phyloP scores from a whole-genome alignment of 495 filamentous ascomycete species.

The Parmelia sp. region DNA sequence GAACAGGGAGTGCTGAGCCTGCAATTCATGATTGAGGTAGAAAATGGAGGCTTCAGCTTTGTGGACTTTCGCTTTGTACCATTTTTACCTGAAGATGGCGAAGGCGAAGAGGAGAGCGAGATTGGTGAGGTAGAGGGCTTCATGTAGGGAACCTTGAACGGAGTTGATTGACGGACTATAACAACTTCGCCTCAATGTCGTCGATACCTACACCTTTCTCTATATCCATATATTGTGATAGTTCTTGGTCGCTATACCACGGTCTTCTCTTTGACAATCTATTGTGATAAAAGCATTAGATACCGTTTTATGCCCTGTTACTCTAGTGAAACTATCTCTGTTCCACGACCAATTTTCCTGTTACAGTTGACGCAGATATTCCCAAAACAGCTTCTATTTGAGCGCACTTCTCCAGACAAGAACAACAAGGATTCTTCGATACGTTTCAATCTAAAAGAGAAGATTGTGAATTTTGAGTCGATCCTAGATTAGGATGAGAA shows the following conservation, averaged over 20 bases:
- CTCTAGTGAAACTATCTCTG: no score
- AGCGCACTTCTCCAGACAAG: no score
- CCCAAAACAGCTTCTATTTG: no score
- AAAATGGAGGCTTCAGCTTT: slow-evolving; percentile 50
- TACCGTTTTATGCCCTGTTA: no score
- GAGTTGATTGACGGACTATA: background rate
- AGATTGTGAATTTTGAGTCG: no score
- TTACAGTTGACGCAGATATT: no score
- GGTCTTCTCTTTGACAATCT: background rate
- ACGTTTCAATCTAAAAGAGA: no score
- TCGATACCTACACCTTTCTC: background rate
- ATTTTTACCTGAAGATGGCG: slow-evolving; percentile 55
- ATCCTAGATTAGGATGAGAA: no score
- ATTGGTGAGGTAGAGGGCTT: slow-evolving; percentile 29
- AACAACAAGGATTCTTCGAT: no score
- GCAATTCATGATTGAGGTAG: slow-evolving; percentile 87
- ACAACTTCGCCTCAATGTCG: no score
- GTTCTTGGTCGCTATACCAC: background rate
- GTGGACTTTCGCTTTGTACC: slow-evolving; percentile 76
- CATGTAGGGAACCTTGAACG: background rate
- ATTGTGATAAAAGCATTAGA: background rate
- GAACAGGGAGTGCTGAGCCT: slow-evolving; percentile 82
- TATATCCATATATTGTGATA: background rate
- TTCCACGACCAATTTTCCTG: no score
- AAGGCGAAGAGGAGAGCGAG: slow-evolving; percentile 39